These are phyloP conservation scores for Erythrophleum fordii DNA, from an alignment of 306 rosid genomes.

Conservation along the genomic window DNA sequence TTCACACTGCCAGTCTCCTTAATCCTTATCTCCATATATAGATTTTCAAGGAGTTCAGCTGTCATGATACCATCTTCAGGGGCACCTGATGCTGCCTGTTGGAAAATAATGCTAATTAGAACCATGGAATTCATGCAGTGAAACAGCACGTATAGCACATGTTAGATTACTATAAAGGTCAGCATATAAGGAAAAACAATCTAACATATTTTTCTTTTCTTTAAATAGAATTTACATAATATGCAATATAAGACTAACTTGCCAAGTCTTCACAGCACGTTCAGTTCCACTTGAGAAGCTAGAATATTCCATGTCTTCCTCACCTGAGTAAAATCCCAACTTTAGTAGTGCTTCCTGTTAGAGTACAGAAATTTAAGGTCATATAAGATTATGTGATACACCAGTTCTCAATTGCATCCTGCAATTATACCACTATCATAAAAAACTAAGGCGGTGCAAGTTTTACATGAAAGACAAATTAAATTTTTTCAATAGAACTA, in stretches of 20 bases:
- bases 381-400: constrained; percentile 20
- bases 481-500: background rate
- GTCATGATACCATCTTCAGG: constrained; percentile 89
- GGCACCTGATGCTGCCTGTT: constrained; percentile 66
- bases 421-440: background rate
- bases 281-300: constrained; percentile 89
- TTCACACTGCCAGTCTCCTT: constrained; percentile 41
- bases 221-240: background rate
- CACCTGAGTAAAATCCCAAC: constrained; percentile 90
- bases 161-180: background rate
- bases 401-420: constrained; percentile 4
- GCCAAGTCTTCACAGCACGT: constrained; percentile 98
- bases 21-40: constrained; percentile 44
- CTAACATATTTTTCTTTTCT: background rate
- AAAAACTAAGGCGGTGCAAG: background rate
- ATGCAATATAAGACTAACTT: constrained; percentile 59
- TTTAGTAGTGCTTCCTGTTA: constrained; percentile 78
- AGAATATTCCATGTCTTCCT: constrained; percentile 87
- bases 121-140: constrained; percentile 7
- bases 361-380: background rate
- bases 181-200: background rate
- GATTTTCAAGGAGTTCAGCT: constrained; percentile 70
- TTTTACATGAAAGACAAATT: background rate
- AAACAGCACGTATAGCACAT: background rate
- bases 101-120: constrained; percentile 36